Percentiles rank a stretch among this genome's conserved stretches.
These are phyloP conservation scores for Pseudogymnoascus sp. DNA, from an alignment of 2,329 filamentous ascomycete genomes.

Conservation along the genomic window DNA sequence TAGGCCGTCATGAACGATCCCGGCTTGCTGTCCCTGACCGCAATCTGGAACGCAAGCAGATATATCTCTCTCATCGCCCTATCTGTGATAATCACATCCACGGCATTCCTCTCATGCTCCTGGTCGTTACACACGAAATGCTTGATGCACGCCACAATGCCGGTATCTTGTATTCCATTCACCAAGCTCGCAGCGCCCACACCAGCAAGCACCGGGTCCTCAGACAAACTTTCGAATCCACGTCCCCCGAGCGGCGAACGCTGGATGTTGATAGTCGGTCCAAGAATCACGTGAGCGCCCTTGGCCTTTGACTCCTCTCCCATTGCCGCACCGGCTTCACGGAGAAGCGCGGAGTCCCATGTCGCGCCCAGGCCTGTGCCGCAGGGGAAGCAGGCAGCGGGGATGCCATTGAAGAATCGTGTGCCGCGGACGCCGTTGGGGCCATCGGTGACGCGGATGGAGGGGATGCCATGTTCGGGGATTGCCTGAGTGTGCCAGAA, in stretches of 20 bases:
- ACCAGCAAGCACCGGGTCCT: slow-evolving; percentile 51
- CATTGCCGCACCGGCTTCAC: slow-evolving; percentile 44
- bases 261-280: slow-evolving; percentile 58
- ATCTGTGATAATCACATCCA: slow-evolving; percentile 47
- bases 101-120: slow-evolving; percentile 49
- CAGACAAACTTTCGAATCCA: slow-evolving; percentile 52
- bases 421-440: slow-evolving; percentile 63
- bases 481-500: slow-evolving; percentile 63
- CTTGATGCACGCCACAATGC: slow-evolving; percentile 50
- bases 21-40: slow-evolving; percentile 43
- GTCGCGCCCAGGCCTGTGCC: slow-evolving; percentile 51
- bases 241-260: slow-evolving; percentile 52
- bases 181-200: slow-evolving; percentile 46
- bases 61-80: slow-evolving; percentile 53
- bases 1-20: slow-evolving; percentile 53
- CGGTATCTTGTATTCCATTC: slow-evolving; percentile 48
- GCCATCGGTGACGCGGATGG: slow-evolving; percentile 58
- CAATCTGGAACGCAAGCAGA: slow-evolving; percentile 49
- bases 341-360: slow-evolving; percentile 47
- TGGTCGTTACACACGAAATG: slow-evolving; percentile 57
- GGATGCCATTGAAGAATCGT: slow-evolving; percentile 58
- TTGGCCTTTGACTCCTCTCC: slow-evolving; percentile 48
- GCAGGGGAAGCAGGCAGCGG: slow-evolving; percentile 54
- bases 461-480: slow-evolving; percentile 53
- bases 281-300: slow-evolving; percentile 50